A percentile compares a stretch with the other conserved stretches of the same genome.
These are phyloP conservation scores for Cyberlindnera xylosilytica DNA, from an alignment of 805 yeast genomes.

Conservation along the genomic window DNA sequence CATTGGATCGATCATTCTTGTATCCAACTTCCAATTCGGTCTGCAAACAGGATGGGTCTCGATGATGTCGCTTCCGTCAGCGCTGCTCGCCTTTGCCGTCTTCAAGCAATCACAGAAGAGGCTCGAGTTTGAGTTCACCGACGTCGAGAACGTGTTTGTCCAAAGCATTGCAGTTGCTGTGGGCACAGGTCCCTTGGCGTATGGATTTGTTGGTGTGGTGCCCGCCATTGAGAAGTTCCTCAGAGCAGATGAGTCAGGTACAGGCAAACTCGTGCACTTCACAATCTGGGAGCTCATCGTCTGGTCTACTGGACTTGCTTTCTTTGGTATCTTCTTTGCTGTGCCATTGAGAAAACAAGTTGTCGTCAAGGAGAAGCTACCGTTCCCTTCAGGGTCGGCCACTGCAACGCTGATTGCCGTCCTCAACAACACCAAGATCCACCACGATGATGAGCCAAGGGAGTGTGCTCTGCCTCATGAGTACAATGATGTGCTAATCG, in stretches of 20 bases:
- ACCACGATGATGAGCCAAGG: constrained; percentile 16
- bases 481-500: constrained; percentile 16
- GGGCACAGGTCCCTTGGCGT: constrained; percentile 96
- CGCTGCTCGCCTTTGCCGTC: constrained; percentile 78
- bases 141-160: constrained; percentile 90
- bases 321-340: constrained; percentile 95
- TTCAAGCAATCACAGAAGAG: constrained; percentile 54
- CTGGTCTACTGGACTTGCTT: constrained; percentile 87
- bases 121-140: constrained; percentile 54
- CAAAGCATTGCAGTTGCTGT: constrained; percentile 95
- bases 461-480: constrained; percentile 11
- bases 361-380: constrained; percentile 79
- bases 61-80: constrained; percentile 97
- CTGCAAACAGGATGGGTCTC: constrained; percentile 98
- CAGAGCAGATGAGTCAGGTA: constrained; percentile 74
- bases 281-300: constrained; percentile 53
- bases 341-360: constrained; percentile 84
- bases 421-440: constrained; percentile 78
- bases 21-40: constrained; percentile 94
- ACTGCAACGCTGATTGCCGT: constrained; percentile 76
- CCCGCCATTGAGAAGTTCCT: constrained; percentile 94
- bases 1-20: constrained; percentile 83
- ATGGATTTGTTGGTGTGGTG: constrained; percentile 90
- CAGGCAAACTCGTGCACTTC: constrained; percentile 35
- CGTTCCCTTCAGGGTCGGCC: constrained; percentile 94